Evolutionary conservation across 257 asterid species (phyloP), one percentile per base, ranked within the genome.

Genomic region (Penstemon eatonii): DNA sequence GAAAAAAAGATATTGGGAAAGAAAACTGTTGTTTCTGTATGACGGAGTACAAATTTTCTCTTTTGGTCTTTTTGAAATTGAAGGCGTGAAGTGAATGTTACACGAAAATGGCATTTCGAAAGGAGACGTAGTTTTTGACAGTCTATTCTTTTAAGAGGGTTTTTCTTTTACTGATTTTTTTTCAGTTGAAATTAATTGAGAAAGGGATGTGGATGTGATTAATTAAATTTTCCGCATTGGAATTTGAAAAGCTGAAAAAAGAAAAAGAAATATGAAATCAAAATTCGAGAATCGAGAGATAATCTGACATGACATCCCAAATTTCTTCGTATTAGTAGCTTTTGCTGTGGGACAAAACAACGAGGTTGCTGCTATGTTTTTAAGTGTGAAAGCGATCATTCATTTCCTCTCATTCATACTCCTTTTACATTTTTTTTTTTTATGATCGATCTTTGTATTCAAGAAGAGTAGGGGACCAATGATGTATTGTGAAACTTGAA

Each of bases 281-380:
- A 25, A 25, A 25, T 25, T 25, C 33, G 33, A 25, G 71, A 72
- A 9, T 47, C 33, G n/a, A 11, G n/a, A 36, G 64, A 38, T 19
- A 58, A 52, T 4, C 70, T 56, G 72, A 66, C 45, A 79, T 25
- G 33, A 25, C 33, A 25, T 25, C 33, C 33, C 33, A 25, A 25
- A 25, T 25, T 67, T 37, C 68, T 63, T 75, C 66, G 59, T 70
- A 75, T 75, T 15, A 15, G 18, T 15, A 15, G 18, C 71, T 25
- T 66, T 88, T 85, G 85, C 85, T 80, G 50, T 74, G 81, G 62
- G 86, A 85, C 91, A 79, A 50, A 80, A 84, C 87, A 71, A 80
- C 84, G 71, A 83, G 77, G 75, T 37, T 43, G 60, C 33, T 65
- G 53, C 52, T 56, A 19, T 58, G 49, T 66, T 43, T 43, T 65